phyloP scores from a whole-genome alignment of 495 filamentous ascomycete genomes.

The Trichoderma virens region DNA sequence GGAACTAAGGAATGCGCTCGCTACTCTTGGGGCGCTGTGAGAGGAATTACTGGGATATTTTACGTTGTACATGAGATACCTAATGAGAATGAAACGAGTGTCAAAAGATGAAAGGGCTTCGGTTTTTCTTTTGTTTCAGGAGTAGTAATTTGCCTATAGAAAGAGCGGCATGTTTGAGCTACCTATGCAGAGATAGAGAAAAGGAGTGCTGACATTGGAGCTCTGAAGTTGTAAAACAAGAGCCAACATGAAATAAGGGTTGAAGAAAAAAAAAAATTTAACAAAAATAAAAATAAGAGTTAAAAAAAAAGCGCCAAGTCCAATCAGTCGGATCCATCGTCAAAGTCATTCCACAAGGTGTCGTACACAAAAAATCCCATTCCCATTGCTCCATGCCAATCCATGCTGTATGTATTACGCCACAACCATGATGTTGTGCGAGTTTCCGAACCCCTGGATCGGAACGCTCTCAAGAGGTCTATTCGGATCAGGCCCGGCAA shows the following conservation, averaged over 20 bases:
- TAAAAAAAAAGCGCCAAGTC: not conserved
- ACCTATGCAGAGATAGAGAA: not conserved
- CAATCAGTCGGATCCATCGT: not conserved
- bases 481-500: not conserved
- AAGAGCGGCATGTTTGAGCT: not conserved
- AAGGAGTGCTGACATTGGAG: not conserved
- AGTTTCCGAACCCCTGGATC: not conserved
- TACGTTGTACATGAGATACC: not conserved
- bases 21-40: slow-evolving; percentile 47
- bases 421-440: slow-evolving; percentile 2
- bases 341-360: not conserved
- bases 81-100: not conserved
- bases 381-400: slow-evolving; percentile 1
- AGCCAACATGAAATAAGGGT: not conserved
- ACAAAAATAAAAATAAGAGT: not conserved
- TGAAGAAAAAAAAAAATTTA: not conserved
- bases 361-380: not conserved
- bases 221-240: not conserved
- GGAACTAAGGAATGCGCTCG: slow-evolving; percentile 70
- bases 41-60: not conserved
- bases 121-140: not conserved
- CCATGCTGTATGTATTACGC: not conserved
- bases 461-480: not conserved
- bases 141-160: not conserved
- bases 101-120: too few relatives aligned